Evolutionary conservation across 2,329 filamentous ascomycete genomes (phyloP).

Genomic region (Ambrosiella xylebori): DNA sequence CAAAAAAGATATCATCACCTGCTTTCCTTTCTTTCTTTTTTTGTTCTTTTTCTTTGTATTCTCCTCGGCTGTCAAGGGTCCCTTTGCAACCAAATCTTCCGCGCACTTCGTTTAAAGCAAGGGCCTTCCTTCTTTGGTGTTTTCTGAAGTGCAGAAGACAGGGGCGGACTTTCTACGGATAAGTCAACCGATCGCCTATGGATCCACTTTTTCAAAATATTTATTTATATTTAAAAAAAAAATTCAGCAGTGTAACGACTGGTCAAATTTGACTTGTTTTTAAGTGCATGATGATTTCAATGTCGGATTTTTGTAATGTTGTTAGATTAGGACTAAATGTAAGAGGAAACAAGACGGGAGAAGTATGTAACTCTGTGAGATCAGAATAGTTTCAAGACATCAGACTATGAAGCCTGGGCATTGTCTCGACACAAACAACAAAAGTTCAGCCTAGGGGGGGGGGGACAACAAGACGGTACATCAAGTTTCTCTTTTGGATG

Average conservation of each 20-base stretch:
- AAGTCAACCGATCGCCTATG: neutral
- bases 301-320: no score
- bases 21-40: neutral
- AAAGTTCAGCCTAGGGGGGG: no score
- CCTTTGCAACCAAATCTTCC: neutral
- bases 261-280: no score
- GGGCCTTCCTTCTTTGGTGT: neutral
- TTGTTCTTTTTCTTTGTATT: neutral
- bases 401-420: no score
- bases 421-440: no score
- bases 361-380: no score
- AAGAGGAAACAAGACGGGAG: no score
- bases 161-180: neutral
- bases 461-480: no score
- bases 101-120: neutral
- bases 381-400: no score
- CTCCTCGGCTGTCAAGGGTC: neutral
- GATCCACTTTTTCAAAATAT: neutral
- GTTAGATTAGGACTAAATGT: no score
- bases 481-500: no score
- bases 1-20: neutral
- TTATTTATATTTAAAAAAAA: neutral
- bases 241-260: neutral
- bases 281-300: no score
- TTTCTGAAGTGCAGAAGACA: neutral